Percentiles rank a stretch among this genome's conserved stretches.
These are phyloP conservation scores for Murraya koenigii DNA, from an alignment of 345 rosid species.

Conservation along the genomic window DNA sequence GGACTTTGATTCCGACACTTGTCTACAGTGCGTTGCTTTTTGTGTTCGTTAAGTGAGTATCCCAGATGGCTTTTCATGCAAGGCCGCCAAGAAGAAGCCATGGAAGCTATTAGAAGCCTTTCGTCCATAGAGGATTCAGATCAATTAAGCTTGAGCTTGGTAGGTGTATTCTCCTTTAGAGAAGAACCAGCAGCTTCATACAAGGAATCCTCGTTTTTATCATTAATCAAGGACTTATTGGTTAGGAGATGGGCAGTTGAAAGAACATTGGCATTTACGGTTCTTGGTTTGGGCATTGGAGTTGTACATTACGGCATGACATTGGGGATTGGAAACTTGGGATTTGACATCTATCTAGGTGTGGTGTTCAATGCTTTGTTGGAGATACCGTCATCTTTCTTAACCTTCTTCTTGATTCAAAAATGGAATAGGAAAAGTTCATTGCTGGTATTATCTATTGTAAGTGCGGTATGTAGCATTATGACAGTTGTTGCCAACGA, in stretches of 20 bases:
- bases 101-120: constrained; percentile 18
- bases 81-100: constrained; percentile 36
- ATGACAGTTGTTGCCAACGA: constrained; percentile 19
- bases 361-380: constrained; percentile 39
- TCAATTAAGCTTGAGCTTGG: background rate
- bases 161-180: too few relatives aligned
- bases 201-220: background rate
- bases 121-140: background rate
- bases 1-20: background rate
- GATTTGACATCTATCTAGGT: constrained; percentile 36
- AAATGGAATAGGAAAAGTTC: constrained; percentile 36
- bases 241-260: constrained; percentile 19
- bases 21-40: constrained; percentile 25
- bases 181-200: too few relatives aligned
- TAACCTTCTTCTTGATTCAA: constrained; percentile 30
- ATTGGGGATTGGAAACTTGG: constrained; percentile 39
- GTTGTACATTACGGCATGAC: constrained; percentile 46
- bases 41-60: constrained; percentile 41
- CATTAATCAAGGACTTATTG: constrained; percentile 15
- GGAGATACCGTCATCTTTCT: constrained; percentile 34
- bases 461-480: constrained; percentile 36
- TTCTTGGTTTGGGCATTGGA: constrained; percentile 39
- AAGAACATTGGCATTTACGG: constrained; percentile 25
- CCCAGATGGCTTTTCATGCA: constrained; percentile 55
- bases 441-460: constrained; percentile 20